These are phyloP conservation scores for Corchorus olitorius DNA, from an alignment of 345 rosid genomes.

Conservation along the genomic window DNA sequence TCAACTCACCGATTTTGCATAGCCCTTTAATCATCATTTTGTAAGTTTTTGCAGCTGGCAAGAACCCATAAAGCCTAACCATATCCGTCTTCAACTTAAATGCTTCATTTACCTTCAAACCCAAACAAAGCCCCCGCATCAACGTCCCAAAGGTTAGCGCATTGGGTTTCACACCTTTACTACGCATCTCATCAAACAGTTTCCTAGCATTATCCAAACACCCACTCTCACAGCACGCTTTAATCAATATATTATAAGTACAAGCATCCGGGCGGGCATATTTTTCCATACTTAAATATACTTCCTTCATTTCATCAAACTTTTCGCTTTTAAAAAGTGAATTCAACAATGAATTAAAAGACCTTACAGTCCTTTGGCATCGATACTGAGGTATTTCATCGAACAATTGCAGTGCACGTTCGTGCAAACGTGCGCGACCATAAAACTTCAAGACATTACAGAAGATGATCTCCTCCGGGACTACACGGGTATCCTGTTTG, in stretches of 20 bases:
- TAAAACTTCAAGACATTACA: slow-evolving; percentile 64
- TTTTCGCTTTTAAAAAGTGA: slow-evolving; percentile 46
- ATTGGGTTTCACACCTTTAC: slow-evolving; percentile 50
- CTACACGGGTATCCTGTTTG: slow-evolving; percentile 44
- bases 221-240: slow-evolving; percentile 38
- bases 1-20: slow-evolving; percentile 47
- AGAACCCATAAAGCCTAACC: slow-evolving; percentile 37
- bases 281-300: slow-evolving; percentile 39
- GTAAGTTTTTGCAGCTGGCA: slow-evolving; percentile 44
- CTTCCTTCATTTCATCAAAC: slow-evolving; percentile 46
- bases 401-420: slow-evolving; percentile 55
- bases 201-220: slow-evolving; percentile 50
- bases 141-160: slow-evolving; percentile 60
- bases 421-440: slow-evolving; percentile 51
- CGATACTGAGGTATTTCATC: slow-evolving; percentile 68
- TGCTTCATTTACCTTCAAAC: slow-evolving; percentile 61
- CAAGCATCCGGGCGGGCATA: slow-evolving; percentile 61
- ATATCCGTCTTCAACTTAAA: slow-evolving; percentile 66
- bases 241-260: slow-evolving; percentile 70
- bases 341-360: slow-evolving; percentile 61
- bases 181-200: slow-evolving; percentile 67
- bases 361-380: slow-evolving; percentile 53
- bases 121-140: slow-evolving; percentile 53
- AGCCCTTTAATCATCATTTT: slow-evolving; percentile 58
- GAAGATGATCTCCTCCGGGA: slow-evolving; percentile 58